phyloP scores from a whole-genome alignment of 768 basidiomycete species.

The Gautieria morchelliformis region DNA sequence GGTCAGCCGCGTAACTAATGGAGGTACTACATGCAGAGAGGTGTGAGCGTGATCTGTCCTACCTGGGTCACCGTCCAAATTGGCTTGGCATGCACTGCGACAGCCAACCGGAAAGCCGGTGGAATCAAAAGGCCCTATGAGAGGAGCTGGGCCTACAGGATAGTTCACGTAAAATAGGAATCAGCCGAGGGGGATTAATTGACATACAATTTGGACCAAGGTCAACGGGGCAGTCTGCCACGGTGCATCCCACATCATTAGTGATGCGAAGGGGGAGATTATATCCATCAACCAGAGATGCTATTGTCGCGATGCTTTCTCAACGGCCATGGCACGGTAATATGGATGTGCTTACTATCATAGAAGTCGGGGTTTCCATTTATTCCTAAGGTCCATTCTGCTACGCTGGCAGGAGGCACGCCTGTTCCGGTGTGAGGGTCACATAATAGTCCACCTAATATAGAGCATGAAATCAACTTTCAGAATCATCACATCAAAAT shows the following conservation, averaged over 20 bases:
- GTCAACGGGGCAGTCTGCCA: constrained; percentile 53
- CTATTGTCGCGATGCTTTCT: constrained; percentile 19
- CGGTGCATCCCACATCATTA: constrained; percentile 44
- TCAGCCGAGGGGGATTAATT: too few species aligned
- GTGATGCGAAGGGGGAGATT: constrained; percentile 45
- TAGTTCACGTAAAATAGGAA: background rate
- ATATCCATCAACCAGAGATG: constrained; percentile 56
- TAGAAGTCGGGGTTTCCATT: constrained; percentile 22
- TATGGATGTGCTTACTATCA: constrained; percentile 23
- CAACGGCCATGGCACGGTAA: background rate
- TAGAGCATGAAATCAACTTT: background rate
- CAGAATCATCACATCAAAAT: background rate
- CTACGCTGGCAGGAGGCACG: constrained; percentile 24
- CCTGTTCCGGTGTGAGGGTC: constrained; percentile 40
- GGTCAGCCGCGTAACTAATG: background rate
- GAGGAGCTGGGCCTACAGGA: constrained; percentile 34
- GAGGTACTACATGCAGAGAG: too few species aligned
- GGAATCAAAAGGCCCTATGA: constrained; percentile 44
- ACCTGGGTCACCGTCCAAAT: constrained; percentile 29
- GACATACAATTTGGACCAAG: constrained; percentile 44
- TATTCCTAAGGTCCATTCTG: constrained; percentile 24
- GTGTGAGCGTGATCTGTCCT: background rate
- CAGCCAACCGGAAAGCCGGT: constrained; percentile 51
- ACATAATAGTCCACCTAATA: constrained; percentile 43
- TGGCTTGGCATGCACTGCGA: constrained; percentile 44